Evolutionary conservation across 768 basidiomycete species (phyloP), one percentile per base, ranked within the genome.

Genomic region (Strobilomyces echinocephalus): DNA sequence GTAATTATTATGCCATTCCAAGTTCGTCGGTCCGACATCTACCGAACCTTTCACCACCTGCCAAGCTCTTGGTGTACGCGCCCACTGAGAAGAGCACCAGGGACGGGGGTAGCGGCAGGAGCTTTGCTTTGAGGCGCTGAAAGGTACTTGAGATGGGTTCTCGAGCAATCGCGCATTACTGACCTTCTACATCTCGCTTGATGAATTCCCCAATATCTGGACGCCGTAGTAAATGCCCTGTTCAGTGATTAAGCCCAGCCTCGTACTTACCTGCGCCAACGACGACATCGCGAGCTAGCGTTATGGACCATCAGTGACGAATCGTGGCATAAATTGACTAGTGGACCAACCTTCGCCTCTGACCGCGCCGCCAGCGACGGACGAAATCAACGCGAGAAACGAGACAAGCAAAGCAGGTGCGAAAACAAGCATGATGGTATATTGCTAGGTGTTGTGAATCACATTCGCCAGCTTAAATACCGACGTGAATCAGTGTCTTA

Each of bases 21-120:
- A 21, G 20, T 10, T 11, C 28, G 21, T n/a, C 35, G 16, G 14
- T 24, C 15, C 36, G 20, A 24, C 35, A 28, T 14, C 16, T 8
- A n/a, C 39, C 4, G 10, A 1, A 26, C 12, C 14, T 35, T 49
- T 55, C 7, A 46, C 51, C 36, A 54, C 5, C 21, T 38, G n/a
- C 35, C 30, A 11, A 62, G 46, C 16, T 31, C 9, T 46, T 59
- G 54, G 43, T 65, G 63, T 4, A 57, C 63, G 0, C 5, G 28
- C 7, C 52, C 53, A 2, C 0, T 0, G 18, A 55, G 43, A 15
- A 65, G 55, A 14, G 58, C 54, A 10, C 60, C 60, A 0, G 21
- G 2, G 18, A 44, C 60, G 9, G 49, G 12, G 18, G 38, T 31
- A 15, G 20, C 10, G 3, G 24, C 24, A 1, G 24, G 24, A 39